phyloP scores from a whole-genome alignment of 2,329 filamentous ascomycete genomes.

The Epichloe elymi region DNA sequence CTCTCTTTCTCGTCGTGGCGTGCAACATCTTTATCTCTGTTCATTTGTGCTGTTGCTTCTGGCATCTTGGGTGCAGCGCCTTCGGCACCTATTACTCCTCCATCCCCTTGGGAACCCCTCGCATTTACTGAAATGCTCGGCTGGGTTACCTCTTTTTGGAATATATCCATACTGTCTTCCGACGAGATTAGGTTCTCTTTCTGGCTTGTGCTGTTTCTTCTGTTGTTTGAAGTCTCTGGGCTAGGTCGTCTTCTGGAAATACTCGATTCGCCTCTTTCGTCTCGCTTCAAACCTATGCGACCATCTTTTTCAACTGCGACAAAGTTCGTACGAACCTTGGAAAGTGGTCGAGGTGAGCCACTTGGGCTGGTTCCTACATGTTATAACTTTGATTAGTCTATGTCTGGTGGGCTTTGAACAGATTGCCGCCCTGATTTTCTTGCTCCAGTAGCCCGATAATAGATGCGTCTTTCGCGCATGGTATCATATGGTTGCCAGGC shows the following conservation, averaged over 20 bases:
- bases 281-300: conserved; percentile 36
- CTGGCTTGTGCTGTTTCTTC: conserved; percentile 24
- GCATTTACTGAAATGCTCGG: background rate
- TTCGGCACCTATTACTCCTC: background rate
- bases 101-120: too few species aligned
- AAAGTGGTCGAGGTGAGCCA: conserved; percentile 51
- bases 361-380: conserved; percentile 21
- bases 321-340: conserved; percentile 64
- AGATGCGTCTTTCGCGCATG: background rate
- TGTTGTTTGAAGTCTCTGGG: conserved; percentile 19
- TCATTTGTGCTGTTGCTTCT: background rate
- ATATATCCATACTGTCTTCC: conserved; percentile 12
- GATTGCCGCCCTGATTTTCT: background rate
- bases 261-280: conserved; percentile 25
- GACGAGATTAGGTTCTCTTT: conserved; percentile 18
- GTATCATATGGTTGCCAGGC: background rate
- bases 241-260: conserved; percentile 23
- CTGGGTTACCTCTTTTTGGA: background rate
- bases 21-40: background rate
- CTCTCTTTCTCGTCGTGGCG: background rate
- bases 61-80: background rate
- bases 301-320: conserved; percentile 58
- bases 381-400: conserved; percentile 12
- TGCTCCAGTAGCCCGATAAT: background rate
- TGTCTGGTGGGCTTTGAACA: conserved; percentile 3